Evolutionary conservation across 768 basidiomycete species (phyloP).

Genomic region (Mycena chlorophos): DNA sequence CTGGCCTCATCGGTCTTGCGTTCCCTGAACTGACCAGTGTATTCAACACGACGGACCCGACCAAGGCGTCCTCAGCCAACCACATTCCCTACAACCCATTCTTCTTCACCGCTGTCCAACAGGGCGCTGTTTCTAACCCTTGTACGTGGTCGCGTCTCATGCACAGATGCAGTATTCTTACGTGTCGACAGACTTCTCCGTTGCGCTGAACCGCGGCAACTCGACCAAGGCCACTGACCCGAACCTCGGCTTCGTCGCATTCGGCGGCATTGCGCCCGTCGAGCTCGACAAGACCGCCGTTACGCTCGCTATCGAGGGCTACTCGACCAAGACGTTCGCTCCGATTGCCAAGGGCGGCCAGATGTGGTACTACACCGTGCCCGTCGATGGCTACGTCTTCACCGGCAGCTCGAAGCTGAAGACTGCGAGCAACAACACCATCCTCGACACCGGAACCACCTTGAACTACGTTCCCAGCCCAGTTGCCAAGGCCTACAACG

Average conservation of each 20-base stretch:
- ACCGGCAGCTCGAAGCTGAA: slow-evolving; percentile 8
- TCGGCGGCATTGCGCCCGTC: slow-evolving; percentile 27
- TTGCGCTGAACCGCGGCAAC: slow-evolving; percentile 21
- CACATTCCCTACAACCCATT: slow-evolving; percentile 22
- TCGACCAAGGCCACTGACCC: slow-evolving; percentile 11
- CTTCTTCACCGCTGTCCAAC: slow-evolving; percentile 23
- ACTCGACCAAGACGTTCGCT: slow-evolving; percentile 7
- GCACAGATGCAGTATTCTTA: neutral
- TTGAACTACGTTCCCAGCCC: slow-evolving; percentile 19
- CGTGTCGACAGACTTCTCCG: slow-evolving; percentile 21
- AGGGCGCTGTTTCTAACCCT: slow-evolving; percentile 17
- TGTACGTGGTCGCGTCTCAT: slow-evolving; percentile 8
- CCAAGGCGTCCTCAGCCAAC: slow-evolving; percentile 10
- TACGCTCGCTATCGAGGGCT: slow-evolving; percentile 21
- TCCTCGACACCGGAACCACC: slow-evolving; percentile 5
- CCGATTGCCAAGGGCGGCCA: neutral
- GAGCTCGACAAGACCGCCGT: slow-evolving; percentile 11
- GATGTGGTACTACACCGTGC: slow-evolving; percentile 17
- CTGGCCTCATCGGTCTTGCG: slow-evolving; percentile 15
- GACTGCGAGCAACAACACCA: slow-evolving; percentile 5
- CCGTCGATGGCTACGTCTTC: slow-evolving; percentile 20
- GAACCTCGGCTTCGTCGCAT: slow-evolving; percentile 23
- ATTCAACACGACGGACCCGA: slow-evolving; percentile 20
- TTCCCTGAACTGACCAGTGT: slow-evolving; percentile 22
- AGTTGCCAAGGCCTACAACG: slow-evolving; percentile 17